Base-by-base conservation (phyloP, 257 asterid species). In the Capsicum pubescens region DNA sequence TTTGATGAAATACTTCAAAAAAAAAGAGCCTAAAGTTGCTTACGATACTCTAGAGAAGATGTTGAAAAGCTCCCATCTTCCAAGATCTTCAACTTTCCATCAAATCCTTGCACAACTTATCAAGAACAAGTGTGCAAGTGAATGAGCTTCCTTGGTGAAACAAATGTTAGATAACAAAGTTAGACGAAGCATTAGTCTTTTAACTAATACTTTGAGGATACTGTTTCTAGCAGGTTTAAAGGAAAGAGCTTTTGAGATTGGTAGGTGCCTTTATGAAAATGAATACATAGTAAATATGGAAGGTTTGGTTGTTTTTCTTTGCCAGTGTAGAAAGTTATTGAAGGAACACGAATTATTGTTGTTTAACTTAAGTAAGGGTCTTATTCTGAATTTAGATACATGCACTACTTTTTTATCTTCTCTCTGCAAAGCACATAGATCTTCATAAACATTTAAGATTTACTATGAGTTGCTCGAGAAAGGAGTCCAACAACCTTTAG, bases 1-100 rank as follows among this genome's bases (percentile, higher is more conserved):
- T 94, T 80, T 82, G 94, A 93, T 86, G 99, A 95, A 90, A 93
- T 95, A 97, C 98, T 93, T 26, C 89, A 69, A 84, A 69, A 88
- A 84, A 67, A 83, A 84, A 79, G 89, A 92, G 52, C 87, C 94
- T 14, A 58, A 60, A 26, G 92, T 92, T 84, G 98, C 98, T 7
- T 83, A 64, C 12, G 92, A 94, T 79, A 90, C 98, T 50, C 84
- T 95, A 82, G 87, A 84, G 77, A 93, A 86, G 88, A 93, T 94
- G 99, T 72, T 92, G 87, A 92, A 88, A 86, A 91, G 93, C 83
- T 89, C 92, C 52, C 84, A 90, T 86, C 86, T 90, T 81, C 97
- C 98, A 13, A 77, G 90, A 82, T 85, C 99, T 2, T 93, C 94
- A 2, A 80, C 71, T 70, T 93, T 91, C 85, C 98, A 93, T 84